Base-by-base conservation (phyloP, 2,329 filamentous ascomycete species). In the Harringtonia lauricola region DNA sequence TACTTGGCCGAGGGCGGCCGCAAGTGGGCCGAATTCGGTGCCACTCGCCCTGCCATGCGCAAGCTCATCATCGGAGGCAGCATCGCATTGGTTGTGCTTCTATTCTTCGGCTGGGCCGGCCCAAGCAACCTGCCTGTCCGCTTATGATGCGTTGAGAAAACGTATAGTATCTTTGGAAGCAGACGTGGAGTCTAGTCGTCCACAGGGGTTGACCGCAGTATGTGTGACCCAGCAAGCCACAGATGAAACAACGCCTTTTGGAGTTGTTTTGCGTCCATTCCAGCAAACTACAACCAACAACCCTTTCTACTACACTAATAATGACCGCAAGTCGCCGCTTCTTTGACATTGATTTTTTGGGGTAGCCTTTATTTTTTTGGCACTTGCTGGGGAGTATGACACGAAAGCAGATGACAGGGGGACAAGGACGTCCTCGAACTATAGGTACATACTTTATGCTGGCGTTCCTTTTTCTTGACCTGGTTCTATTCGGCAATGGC, bases 1-100 rank as follows among this genome's bases (percentile, higher is more conserved):
- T 87, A 90, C 62, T 65, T 83, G 47, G 71, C 72, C 49, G 81
- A 88, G 54, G 82, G 73, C 43, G 72, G 73, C 58, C 83, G 87
- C 59, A 76, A 81, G 48, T 94, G 88, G 88, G 82, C 83, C 41
- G 88, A 95, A 57, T 88, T 92, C 54, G 88, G 88, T 46, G 78
- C 78, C 55, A 74, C 72, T 51, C 83, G 82, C 59, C 89, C 89
- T 13, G 75, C 80, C 38, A 70, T 85, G 56, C 84, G 88, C 66
- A 89, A 90, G 68, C 62, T 89, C 42, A 68, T 86, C 50, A 69
- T 92, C 53, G 76, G 90, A 48, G 74, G 70, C 41, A 64, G 74
- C 22, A 71, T 75, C 18, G 60, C 86, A 46, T 62, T 84, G 50
- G 64, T 74, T 42, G 63, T 90, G 53, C 81, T 92, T 63, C 61